phyloP scores from a whole-genome alignment of 495 filamentous ascomycete genomes.

The Penicillium ucsense region DNA sequence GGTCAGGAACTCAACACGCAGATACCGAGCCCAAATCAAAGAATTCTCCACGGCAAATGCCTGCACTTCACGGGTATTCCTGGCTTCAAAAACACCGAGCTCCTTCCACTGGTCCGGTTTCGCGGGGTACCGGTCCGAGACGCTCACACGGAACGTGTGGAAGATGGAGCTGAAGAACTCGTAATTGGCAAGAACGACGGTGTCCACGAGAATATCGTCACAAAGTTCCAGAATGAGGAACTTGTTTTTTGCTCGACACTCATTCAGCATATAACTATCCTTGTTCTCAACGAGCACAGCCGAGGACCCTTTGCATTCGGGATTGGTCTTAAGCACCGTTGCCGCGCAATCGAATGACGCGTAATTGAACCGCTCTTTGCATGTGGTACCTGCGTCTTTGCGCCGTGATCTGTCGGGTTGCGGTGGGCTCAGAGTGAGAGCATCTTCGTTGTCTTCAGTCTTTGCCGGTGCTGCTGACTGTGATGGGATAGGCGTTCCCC shows the following conservation, averaged over 20 bases:
- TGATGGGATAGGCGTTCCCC: constrained; percentile 26
- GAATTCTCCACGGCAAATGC: constrained; percentile 88
- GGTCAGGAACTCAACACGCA: constrained; percentile 81
- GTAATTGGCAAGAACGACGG: constrained; percentile 90
- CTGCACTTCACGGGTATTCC: constrained; percentile 87
- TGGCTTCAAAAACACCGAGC: constrained; percentile 77
- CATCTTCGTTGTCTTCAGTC: constrained; percentile 14
- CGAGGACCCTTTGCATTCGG: constrained; percentile 71
- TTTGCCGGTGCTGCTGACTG: constrained; percentile 17
- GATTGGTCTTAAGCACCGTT: constrained; percentile 83
- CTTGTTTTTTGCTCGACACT: constrained; percentile 80
- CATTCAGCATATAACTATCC: constrained; percentile 96
- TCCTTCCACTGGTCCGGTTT: constrained; percentile 88
- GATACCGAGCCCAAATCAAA: constrained; percentile 88
- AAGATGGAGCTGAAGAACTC: constrained; percentile 99
- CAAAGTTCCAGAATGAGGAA: constrained; percentile 85
- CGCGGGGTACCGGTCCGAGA: constrained; percentile 87
- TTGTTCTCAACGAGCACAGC: constrained; percentile 91
- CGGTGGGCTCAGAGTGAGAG: constrained; percentile 19
- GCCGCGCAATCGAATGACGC: constrained; percentile 95
- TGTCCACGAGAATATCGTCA: constrained; percentile 93
- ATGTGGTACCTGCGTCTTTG: constrained; percentile 91
- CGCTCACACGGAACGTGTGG: constrained; percentile 76
- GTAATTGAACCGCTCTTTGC: constrained; percentile 92
- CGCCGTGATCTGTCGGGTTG: constrained; percentile 46